A percentile compares a stretch with the other conserved stretches of the same genome.
phyloP scores from a whole-genome alignment of 345 rosid species.

The Mallotus nudiflorus region DNA sequence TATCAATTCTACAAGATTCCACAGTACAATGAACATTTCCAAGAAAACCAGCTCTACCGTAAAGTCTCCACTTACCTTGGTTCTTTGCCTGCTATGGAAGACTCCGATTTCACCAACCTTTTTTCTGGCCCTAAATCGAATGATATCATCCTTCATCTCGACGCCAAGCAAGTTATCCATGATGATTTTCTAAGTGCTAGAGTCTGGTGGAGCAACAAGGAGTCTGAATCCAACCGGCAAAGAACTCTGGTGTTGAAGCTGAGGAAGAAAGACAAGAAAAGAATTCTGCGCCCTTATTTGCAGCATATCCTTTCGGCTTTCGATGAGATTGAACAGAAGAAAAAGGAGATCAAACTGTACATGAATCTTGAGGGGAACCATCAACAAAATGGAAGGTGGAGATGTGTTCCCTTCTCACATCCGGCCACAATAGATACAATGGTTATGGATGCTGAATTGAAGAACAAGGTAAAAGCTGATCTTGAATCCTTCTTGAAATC shows the following conservation, averaged over 20 bases:
- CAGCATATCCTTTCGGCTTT: slow-evolving; percentile 25
- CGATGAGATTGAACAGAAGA: slow-evolving; percentile 22
- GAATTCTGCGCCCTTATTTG: slow-evolving; percentile 25
- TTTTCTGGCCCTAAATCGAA: slow-evolving; percentile 24
- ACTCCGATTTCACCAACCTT: slow-evolving; percentile 23
- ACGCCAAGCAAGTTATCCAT: slow-evolving; percentile 9
- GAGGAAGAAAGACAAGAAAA: slow-evolving; percentile 24
- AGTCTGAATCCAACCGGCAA: not conserved
- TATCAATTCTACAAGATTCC: slow-evolving; percentile 27
- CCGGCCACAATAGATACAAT: slow-evolving; percentile 36
- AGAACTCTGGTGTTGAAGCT: slow-evolving; percentile 13
- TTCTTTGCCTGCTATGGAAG: slow-evolving; percentile 24
- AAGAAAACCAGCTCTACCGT: slow-evolving; percentile 16
- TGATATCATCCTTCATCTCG: slow-evolving; percentile 29
- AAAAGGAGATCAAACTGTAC: slow-evolving; percentile 22
- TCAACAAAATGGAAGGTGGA: slow-evolving; percentile 17
- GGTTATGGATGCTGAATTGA: slow-evolving; percentile 26
- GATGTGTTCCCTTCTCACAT: slow-evolving; percentile 23
- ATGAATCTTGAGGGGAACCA: slow-evolving; percentile 11
- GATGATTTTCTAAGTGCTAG: slow-evolving; percentile 26
- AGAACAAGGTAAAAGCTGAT: slow-evolving; percentile 28
- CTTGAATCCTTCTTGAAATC: slow-evolving; percentile 28
- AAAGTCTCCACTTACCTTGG: slow-evolving; percentile 22
- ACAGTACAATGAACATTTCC: slow-evolving; percentile 19
- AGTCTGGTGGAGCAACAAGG: slow-evolving; percentile 21